Evolutionary conservation across 768 basidiomycete genomes (phyloP).

Genomic region (Tylopilus subfusipes): DNA sequence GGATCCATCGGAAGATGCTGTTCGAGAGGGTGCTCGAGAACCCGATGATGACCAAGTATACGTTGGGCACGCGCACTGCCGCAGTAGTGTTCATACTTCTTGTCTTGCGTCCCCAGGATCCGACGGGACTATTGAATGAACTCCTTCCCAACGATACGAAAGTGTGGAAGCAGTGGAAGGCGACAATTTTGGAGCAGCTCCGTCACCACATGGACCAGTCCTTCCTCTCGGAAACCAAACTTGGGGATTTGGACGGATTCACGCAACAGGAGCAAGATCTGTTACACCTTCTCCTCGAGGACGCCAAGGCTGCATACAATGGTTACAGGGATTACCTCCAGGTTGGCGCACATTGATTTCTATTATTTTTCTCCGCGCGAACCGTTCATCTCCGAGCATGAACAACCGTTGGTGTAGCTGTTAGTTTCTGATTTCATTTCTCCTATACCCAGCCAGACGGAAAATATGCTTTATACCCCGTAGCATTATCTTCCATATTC

Average conservation of each 20-base stretch:
- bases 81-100: too few species aligned
- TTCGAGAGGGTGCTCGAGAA: background rate
- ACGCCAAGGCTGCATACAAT: conserved; percentile 10
- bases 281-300: conserved; percentile 4
- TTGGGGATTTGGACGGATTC: background rate
- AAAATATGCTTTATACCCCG: background rate
- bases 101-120: background rate
- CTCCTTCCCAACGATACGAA: background rate
- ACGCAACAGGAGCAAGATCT: background rate
- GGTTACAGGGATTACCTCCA: conserved; percentile 17
- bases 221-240: background rate
- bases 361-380: too few species aligned
- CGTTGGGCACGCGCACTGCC: background rate
- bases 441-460: background rate
- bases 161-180: background rate
- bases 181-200: background rate
- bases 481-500: too few species aligned
- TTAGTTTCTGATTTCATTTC: too few species aligned
- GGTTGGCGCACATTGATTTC: too few species aligned
- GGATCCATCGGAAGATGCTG: background rate
- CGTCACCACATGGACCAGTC: background rate
- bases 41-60: background rate
- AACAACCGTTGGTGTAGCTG: too few species aligned
- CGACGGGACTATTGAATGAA: background rate
- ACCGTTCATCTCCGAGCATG: too few species aligned